Evolutionary conservation across 257 asterid genomes (phyloP).

Genomic region (Ballota nigra): DNA sequence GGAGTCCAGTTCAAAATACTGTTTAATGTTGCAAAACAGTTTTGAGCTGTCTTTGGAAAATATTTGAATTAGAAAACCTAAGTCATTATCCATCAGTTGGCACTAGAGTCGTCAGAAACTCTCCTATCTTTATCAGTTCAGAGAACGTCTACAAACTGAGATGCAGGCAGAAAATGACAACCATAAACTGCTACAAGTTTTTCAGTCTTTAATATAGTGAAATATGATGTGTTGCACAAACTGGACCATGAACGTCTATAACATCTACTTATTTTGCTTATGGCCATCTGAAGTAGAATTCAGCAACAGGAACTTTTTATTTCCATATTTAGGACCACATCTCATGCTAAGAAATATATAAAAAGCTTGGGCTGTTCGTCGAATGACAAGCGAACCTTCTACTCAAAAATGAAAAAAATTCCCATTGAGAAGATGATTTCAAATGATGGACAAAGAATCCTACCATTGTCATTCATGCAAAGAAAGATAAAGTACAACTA

Average conservation of each 20-base stretch:
- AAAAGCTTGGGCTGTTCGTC: not conserved
- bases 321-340: constrained; percentile 5
- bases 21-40: too few relatives aligned
- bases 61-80: too few relatives aligned
- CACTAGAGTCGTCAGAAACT: not conserved
- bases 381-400: constrained; percentile 12
- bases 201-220: not conserved
- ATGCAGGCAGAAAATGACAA: not conserved
- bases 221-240: not conserved
- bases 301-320: not conserved
- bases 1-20: too few relatives aligned
- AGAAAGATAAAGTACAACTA: not conserved
- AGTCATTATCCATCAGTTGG: not conserved
- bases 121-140: too few relatives aligned
- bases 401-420: not conserved
- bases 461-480: not conserved
- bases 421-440: not conserved
- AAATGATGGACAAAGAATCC: not conserved
- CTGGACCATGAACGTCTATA: not conserved
- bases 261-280: not conserved
- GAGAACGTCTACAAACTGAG: not conserved
- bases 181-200: not conserved
- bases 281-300: constrained; percentile 5
- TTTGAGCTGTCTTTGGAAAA: too few relatives aligned
- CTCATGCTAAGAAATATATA: not conserved